Evolutionary conservation across 2,329 filamentous ascomycete genomes (phyloP).

Genomic region (Aquanectria penicillioides): DNA sequence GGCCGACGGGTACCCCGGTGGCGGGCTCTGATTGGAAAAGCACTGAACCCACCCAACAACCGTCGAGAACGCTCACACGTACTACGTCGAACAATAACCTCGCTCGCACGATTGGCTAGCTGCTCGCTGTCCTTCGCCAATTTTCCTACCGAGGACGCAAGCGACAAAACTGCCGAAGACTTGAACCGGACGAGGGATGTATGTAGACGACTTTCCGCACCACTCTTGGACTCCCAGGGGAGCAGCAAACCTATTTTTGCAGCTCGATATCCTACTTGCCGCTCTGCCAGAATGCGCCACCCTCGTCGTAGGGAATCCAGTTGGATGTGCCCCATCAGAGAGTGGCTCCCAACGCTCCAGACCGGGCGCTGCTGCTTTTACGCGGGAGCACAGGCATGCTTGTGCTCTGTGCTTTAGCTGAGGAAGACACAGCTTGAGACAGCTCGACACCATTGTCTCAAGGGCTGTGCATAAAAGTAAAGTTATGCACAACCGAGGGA

Average conservation of each 20-base stretch:
- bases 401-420: slow-evolving; percentile 12
- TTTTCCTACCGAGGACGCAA: not conserved
- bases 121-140: not conserved
- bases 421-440: not conserved
- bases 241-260: not conserved
- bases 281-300: slow-evolving; percentile 6
- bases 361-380: slow-evolving; percentile 11
- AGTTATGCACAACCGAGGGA: too few relatives aligned
- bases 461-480: slow-evolving; percentile 5
- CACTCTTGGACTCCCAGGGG: not conserved
- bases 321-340: not conserved
- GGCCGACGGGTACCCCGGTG: slow-evolving; percentile 21
- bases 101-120: not conserved
- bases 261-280: not conserved
- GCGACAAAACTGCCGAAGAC: not conserved
- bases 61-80: slow-evolving; percentile 12
- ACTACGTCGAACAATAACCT: slow-evolving; percentile 1
- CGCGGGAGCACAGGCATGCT: slow-evolving; percentile 12
- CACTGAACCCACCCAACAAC: slow-evolving; percentile 9
- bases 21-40: slow-evolving; percentile 31
- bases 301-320: slow-evolving; percentile 5
- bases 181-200: not conserved
- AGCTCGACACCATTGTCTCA: not conserved
- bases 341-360: slow-evolving; percentile 8
- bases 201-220: too few relatives aligned